A percentile compares a stretch with the other conserved stretches of the same genome.
phyloP scores from a whole-genome alignment of 768 basidiomycete species.

The Russula foetens region DNA sequence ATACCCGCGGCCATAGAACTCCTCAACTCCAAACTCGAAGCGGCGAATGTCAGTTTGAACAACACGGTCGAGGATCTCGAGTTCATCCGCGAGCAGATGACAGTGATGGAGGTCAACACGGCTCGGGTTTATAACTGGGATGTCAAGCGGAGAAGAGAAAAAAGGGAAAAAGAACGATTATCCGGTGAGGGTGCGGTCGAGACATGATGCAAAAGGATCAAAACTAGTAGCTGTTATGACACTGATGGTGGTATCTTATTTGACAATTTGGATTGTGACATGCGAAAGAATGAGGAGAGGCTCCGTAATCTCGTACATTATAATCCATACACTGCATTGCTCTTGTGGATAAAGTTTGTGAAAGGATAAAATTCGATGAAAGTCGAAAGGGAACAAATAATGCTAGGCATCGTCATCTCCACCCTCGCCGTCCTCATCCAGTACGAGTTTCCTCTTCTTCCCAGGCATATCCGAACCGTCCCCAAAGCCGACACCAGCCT shows the following conservation, averaged over 20 bases:
- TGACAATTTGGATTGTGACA: background rate
- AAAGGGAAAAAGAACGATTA: constrained; percentile 6
- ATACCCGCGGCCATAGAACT: constrained; percentile 68
- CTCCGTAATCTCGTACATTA: background rate
- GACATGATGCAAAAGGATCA: background rate
- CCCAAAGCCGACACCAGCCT: constrained; percentile 72
- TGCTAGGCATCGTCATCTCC: constrained; percentile 26
- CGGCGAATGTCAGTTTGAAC: constrained; percentile 56
- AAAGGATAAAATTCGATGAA: background rate
- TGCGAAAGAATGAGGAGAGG: background rate
- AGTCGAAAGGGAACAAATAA: too few species aligned
- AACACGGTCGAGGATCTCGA: constrained; percentile 83
- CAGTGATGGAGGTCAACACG: constrained; percentile 93
- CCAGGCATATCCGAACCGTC: constrained; percentile 65
- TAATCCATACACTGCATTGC: background rate
- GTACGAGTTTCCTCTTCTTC: constrained; percentile 58
- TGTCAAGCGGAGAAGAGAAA: constrained; percentile 69
- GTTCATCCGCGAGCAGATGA: constrained; percentile 89
- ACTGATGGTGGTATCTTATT: background rate
- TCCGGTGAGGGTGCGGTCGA: background rate
- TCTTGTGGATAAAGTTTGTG: background rate
- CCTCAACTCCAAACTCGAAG: constrained; percentile 62
- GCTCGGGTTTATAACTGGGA: constrained; percentile 97
- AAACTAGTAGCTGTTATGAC: background rate
- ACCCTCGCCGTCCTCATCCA: constrained; percentile 36